Evolutionary conservation across 129 eudicot genomes (phyloP), one percentile per base, ranked within the genome.

Genomic region (Lonicera japonica): DNA sequence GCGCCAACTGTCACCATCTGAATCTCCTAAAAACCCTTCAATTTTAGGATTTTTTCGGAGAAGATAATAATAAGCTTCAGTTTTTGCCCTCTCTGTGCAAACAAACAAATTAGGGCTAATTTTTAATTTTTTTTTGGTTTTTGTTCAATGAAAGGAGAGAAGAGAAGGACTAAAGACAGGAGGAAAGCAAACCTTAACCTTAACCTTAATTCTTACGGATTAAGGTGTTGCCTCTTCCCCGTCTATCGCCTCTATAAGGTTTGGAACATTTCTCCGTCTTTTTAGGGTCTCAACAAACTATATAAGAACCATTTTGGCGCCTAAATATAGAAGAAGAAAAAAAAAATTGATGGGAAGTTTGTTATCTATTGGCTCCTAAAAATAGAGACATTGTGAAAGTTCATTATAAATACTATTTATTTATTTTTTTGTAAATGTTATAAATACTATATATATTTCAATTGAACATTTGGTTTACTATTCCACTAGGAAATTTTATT

Each of bases 1-100:
- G 2, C 36, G 25, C 53, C 60, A 21, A 55, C 63, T 0, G 66
- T 71, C 85, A 80, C 78, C 85, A 75, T 71, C 54, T 58, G 74
- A 60, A 62, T 15, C 12, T 29, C 36, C 36, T 29, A 34, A 43
- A 65, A 38, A 66, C 29, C 15, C 19, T 34, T 5, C 21, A 45
- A 29, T 1, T 29, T 12, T 19, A 13, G 24, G 63, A 36, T 16
- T 17, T 20, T 21, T 60, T 15, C 40, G 1, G 13, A 25, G 22
- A 29, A 45, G 16, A 45, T 12, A n/a, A n/a, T n/a, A n/a, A n/a
- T n/a, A 12, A 45, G 51, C 51, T 15, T n/a, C 3, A 45, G 51
- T 10, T 45, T 15, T 0, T n/a, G n/a, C n/a, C n/a, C n/a, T 45
- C 10, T 45, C 2, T 45, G 4, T 45, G 51, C n/a, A 15, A 10